phyloP scores from a whole-genome alignment of 2,329 filamentous ascomycete genomes.

The Alternaria sp. region DNA sequence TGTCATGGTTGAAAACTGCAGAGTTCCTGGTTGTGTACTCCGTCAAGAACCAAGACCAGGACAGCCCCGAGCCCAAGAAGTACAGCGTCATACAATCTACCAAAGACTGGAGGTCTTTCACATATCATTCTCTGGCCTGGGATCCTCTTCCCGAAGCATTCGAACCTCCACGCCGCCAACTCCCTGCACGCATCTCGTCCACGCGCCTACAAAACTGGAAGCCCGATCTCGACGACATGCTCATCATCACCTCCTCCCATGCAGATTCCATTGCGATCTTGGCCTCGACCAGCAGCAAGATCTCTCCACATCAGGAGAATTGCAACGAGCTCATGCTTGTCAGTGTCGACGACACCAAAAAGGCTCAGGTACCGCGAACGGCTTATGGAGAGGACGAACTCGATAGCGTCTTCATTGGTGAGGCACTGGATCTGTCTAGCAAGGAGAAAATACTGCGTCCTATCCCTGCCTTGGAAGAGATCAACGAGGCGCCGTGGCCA shows the following conservation, averaged over 20 bases:
- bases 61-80: constrained; percentile 66
- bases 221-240: constrained; percentile 79
- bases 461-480: constrained; percentile 77
- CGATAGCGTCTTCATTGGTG: constrained; percentile 81
- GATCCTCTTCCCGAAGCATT: constrained; percentile 35
- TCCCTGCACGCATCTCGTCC: constrained; percentile 78
- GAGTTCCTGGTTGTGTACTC: constrained; percentile 80
- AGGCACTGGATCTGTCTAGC: constrained; percentile 83
- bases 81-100: constrained; percentile 78
- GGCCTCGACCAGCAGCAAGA: constrained; percentile 73
- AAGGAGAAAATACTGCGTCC: constrained; percentile 81
- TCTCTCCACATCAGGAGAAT: constrained; percentile 69
- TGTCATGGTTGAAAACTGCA: constrained; percentile 89
- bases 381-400: constrained; percentile 50
- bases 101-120: constrained; percentile 65
- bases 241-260: constrained; percentile 83
- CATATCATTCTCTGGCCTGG: constrained; percentile 77
- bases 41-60: constrained; percentile 53
- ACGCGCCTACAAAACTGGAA: constrained; percentile 80
- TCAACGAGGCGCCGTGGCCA: constrained; percentile 79
- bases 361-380: constrained; percentile 68
- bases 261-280: constrained; percentile 81
- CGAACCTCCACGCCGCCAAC: constrained; percentile 64
- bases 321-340: constrained; percentile 77
- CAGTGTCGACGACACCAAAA: constrained; percentile 75